phyloP scores from a whole-genome alignment of 306 rosid genomes.

The Vigna unguiculata region DNA sequence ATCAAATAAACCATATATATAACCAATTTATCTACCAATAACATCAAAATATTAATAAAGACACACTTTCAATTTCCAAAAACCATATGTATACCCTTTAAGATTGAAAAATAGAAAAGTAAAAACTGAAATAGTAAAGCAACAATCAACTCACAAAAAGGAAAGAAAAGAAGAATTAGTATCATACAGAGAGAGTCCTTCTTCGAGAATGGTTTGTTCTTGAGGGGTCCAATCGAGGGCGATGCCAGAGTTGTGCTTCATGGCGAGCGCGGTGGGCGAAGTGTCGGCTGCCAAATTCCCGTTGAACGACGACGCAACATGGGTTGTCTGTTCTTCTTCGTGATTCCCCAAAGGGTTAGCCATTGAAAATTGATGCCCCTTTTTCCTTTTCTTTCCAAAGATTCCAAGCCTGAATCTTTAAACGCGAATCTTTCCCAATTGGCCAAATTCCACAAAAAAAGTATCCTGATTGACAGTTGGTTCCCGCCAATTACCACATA shows the following conservation, averaged over 20 bases:
- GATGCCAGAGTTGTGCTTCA: constrained; percentile 92
- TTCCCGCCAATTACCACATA: constrained; percentile 23
- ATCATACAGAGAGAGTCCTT: constrained; percentile 77
- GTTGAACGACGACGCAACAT: constrained; percentile 69
- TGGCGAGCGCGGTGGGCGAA: constrained; percentile 54
- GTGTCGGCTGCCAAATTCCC: constrained; percentile 55
- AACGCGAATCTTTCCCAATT: constrained; percentile 12
- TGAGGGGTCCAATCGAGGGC: constrained; percentile 72
- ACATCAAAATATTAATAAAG: neutral
- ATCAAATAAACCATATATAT: neutral
- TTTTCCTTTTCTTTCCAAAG: neutral
- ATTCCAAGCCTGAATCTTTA: neutral
- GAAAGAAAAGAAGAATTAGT: neutral
- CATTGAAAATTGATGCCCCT: constrained; percentile 48
- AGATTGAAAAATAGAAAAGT: too few relatives aligned
- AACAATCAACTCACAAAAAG: neutral
- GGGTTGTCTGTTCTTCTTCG: constrained; percentile 67
- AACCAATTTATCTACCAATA: neutral
- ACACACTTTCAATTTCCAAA: neutral
- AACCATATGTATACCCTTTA: neutral
- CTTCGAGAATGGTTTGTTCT: constrained; percentile 74
- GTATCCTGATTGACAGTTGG: constrained; percentile 15
- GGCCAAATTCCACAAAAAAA: neutral
- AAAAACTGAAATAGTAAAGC: neutral
- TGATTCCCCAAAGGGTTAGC: constrained; percentile 63